Base-by-base conservation (phyloP, 2,329 filamentous ascomycete species). In the Fusarium haematococcum region DNA sequence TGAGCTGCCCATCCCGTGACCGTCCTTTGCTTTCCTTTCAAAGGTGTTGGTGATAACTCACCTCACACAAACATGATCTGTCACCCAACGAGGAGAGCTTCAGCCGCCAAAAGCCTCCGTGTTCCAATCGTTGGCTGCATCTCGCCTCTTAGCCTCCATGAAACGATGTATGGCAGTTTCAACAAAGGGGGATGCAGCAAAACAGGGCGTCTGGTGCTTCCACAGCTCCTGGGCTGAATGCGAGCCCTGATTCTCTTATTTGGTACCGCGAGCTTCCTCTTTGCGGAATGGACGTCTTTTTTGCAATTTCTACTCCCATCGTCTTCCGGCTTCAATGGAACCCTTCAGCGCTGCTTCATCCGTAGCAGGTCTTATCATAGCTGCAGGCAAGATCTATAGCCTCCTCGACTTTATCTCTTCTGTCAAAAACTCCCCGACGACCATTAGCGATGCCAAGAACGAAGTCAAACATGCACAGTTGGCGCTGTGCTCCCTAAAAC, bases 1-100 rank as follows among this genome's bases (percentile, higher is more conserved):
- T 57, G 54, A 35, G 54, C 14, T 33, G 33, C 32, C 54, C 35
- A 25, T 57, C 54, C 33, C 54, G 54, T 57, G 54, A 57, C 32
- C 32, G 20, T 57, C 23, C 9, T 39, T 37, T 23, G 20, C 54
- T 39, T 57, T 25, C 23, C 13, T 30, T 39, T 37, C 57, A 41
- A 25, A 43, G 33, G 20, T 16, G 54, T 5, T 27, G 33, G 54
- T 54, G 50, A 54, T 54, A 54, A 20, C 27, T 54, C 50, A 54
- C 50, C 50, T 54, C 50, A 54, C 27, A 54, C 50, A 54, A 54
- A 54, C 50, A 54, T 54, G 50, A 54, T 54, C 50, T 33, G n/a
- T 33, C 50, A 54, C 16, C 54, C 54, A 57, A 39, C 54, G 33
- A 39, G 33, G 54, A 25, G 50, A 57, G 33, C 20, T 37, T 39